Conservation (phyloP, 2,329 filamentous ascomycete genomes). For the Hypomyces perniciosus region DNA sequence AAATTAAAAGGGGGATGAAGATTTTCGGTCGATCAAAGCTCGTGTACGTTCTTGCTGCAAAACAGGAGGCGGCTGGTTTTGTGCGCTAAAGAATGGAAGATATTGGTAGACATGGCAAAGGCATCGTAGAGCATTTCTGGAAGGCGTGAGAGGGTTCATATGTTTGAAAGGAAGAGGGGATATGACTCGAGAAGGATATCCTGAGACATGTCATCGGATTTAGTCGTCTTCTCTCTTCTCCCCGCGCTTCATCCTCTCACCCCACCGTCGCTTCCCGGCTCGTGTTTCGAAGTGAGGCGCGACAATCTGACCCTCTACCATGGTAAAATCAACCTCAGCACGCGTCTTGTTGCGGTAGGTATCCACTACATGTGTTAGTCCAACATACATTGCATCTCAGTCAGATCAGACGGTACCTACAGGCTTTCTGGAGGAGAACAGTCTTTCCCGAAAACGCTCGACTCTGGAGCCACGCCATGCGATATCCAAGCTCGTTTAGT, state of each 20-base stretch:
- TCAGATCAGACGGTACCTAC: conserved; percentile 52
- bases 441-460: conserved; percentile 81
- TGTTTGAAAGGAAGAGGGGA: neutral
- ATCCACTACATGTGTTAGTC: conserved; percentile 57
- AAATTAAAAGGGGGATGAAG: too few species aligned
- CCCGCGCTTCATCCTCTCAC: conserved; percentile 46
- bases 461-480: conserved; percentile 96
- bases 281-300: conserved; percentile 87
- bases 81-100: too few species aligned
- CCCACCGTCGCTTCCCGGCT: conserved; percentile 73
- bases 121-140: neutral
- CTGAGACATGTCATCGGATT: neutral
- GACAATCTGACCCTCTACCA: conserved; percentile 66
- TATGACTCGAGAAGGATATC: neutral
- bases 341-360: conserved; percentile 91
- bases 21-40: too few species aligned
- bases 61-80: too few species aligned
- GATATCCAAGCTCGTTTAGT: conserved; percentile 86
- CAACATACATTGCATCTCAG: conserved; percentile 11
- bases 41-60: too few species aligned
- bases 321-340: conserved; percentile 69
- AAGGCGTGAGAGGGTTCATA: neutral
- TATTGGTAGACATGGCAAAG: neutral
- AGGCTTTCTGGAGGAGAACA: conserved; percentile 82
- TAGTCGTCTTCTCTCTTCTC: conserved; percentile 27